Conservation (phyloP, 441 rosid genomes). For the Manihot esculenta region DNA sequence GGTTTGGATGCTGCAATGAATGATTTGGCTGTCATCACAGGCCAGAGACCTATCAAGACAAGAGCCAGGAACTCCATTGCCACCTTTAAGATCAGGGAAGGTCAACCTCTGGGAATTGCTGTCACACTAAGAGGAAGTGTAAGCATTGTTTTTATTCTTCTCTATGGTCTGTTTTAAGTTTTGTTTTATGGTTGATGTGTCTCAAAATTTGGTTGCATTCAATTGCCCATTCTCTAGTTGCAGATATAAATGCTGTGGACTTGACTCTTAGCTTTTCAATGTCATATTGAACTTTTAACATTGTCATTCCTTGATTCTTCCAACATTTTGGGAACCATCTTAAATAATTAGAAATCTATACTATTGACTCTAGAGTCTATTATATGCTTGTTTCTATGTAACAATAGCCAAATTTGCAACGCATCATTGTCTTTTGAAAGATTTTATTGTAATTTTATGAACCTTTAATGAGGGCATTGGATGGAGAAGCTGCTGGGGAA, state of each 20-base stretch:
- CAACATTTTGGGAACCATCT: background rate
- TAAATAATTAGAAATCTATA: background rate
- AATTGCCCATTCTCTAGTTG: background rate
- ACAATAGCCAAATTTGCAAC: background rate
- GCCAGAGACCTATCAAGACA: conserved; percentile 89
- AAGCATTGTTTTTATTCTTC: conserved; percentile 28
- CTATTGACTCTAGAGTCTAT: background rate
- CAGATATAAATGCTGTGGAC: background rate
- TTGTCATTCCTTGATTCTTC: background rate
- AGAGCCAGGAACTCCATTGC: conserved; percentile 71
- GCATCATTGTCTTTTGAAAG: background rate
- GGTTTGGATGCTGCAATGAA: conserved; percentile 86
- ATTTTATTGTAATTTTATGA: background rate
- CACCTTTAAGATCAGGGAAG: conserved; percentile 85
- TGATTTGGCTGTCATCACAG: conserved; percentile 76
- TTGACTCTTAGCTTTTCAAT: background rate
- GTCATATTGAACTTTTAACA: background rate
- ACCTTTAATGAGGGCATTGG: background rate
- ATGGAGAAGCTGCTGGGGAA: background rate
- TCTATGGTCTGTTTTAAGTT: background rate
- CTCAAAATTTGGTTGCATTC: background rate
- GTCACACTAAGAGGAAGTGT: conserved; percentile 89
- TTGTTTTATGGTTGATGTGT: background rate
- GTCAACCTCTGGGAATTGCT: conserved; percentile 80
- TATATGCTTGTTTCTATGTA: background rate